Base-by-base conservation (phyloP, 805 yeast species). In the Ogataea trehalophila region DNA sequence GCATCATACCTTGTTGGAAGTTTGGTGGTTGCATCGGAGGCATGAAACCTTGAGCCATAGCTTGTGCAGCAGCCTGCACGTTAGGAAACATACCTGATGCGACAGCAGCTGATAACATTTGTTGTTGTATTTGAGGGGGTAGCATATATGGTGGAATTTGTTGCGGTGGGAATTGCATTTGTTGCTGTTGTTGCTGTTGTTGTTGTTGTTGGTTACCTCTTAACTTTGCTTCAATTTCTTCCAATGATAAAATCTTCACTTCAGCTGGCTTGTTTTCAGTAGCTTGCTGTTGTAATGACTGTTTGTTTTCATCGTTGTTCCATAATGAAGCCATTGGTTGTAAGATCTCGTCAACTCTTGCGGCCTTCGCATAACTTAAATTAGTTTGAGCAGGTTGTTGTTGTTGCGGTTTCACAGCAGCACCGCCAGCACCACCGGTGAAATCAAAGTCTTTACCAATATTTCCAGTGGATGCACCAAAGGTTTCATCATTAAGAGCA, bases 181-280 rank as follows among this genome's bases (percentile, higher is more conserved):
- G 57, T 41, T 43, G 58, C 35, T 48, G 62, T 7, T 58, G 50
- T 4, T 4, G 20, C 20, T 4, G 20, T 33, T 53, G 58, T 34
- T 52, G 66, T 33, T 52, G 62, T 39, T 51, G 63, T 23, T 47
- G 61, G 46, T 50, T 67, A 5, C 76, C 73, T 49, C 81, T 71
- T 61, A 84, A 71, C 58, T 81, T 88, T 8, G 95, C 88, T 68
- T 90, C 96, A 54, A 90, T 78, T 57, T 90, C 95, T 62, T 86
- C 92, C 63, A 88, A 72, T 11, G 96, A 85, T 56, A 86, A 67
- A 20, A 84, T 74, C 56, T 75, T 76, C 55, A 72, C 72, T 44
- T 54, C 56, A 50, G 60, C 50, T 18, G 51, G 56, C 18, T 48
- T 14, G 22, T 50, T 11, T 31, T 54, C 37, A 40, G 58, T n/a